Conservation (phyloP, 257 asterid species). For the Solanum pimpinellifolium region DNA sequence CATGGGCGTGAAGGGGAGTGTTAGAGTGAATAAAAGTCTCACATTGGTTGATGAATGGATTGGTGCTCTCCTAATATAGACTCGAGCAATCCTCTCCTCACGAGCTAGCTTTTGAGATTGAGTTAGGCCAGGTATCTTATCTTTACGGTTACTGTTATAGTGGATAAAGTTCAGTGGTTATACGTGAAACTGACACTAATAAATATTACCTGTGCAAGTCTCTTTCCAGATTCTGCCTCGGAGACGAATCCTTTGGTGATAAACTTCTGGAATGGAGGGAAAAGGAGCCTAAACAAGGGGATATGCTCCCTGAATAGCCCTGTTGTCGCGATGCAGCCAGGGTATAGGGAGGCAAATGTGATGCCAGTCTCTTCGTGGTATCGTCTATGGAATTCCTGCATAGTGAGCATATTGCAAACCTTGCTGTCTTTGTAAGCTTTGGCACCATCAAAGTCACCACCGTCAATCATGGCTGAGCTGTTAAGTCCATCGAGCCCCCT, state of each 20-base stretch:
- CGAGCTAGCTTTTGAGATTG: too few relatives aligned
- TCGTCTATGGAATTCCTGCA: slow-evolving; percentile 91
- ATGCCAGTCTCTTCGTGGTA: slow-evolving; percentile 87
- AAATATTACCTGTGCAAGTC: slow-evolving; percentile 69
- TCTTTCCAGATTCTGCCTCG: slow-evolving; percentile 77
- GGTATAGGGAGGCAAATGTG: slow-evolving; percentile 78
- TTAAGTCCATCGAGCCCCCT: slow-evolving; percentile 61
- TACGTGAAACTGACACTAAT: not conserved
- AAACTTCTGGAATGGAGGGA: slow-evolving; percentile 93
- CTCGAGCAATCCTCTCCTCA: fast-evolving
- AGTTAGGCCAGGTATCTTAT: too few relatives aligned
- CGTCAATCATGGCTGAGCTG: slow-evolving; percentile 84
- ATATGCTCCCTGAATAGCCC: slow-evolving; percentile 90
- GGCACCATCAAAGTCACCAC: slow-evolving; percentile 85
- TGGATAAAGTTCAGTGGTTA: not conserved
- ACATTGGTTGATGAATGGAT: too few relatives aligned
- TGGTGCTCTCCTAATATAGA: too few relatives aligned
- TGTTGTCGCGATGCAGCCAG: slow-evolving; percentile 93
- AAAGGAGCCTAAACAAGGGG: slow-evolving; percentile 69
- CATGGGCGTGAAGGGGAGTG: too few relatives aligned
- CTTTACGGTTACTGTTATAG: not conserved
- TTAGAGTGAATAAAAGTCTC: too few relatives aligned
- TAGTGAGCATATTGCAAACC: slow-evolving; percentile 92
- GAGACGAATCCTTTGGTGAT: slow-evolving; percentile 85
- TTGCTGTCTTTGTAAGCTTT: slow-evolving; percentile 97